Percentiles rank a stretch among this genome's conserved stretches.
phyloP scores from a whole-genome alignment of 176 grass and related monocot genomes.

The Avena atlantica region DNA sequence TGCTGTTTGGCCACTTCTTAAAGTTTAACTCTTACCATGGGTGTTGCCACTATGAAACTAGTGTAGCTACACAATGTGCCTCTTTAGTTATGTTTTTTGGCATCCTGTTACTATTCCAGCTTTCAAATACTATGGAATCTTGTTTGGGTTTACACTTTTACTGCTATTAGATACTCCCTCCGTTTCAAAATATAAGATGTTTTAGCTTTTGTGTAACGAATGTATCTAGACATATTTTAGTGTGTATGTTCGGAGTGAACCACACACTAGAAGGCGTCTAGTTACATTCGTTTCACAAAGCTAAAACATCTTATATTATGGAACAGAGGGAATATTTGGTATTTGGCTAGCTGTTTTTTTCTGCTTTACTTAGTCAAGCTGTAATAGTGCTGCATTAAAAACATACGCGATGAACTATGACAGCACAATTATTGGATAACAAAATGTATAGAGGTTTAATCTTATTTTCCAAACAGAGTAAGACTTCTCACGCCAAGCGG shows the following conservation, averaged over 20 bases:
- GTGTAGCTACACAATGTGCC: background rate
- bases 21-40: slow-evolving; percentile 22
- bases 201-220: too few species aligned
- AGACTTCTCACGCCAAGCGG: too few species aligned
- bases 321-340: background rate
- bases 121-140: background rate
- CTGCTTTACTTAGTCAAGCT: background rate
- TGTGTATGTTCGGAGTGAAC: too few species aligned
- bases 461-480: too few species aligned
- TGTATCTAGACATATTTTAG: too few species aligned
- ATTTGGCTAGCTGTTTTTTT: background rate
- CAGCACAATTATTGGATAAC: background rate
- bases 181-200: too few species aligned
- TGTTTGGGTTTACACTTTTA: too few species aligned
- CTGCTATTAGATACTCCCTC: too few species aligned
- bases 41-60: background rate
- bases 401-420: background rate
- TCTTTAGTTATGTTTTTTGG: slow-evolving; percentile 6
- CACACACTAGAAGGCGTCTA: too few species aligned
- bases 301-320: too few species aligned
- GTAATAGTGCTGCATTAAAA: background rate
- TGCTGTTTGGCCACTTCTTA: background rate
- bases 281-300: too few species aligned
- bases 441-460: background rate
- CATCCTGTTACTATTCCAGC: background rate